Base-by-base conservation (phyloP, 2,329 filamentous ascomycete species). In the Fusarium sp. region DNA sequence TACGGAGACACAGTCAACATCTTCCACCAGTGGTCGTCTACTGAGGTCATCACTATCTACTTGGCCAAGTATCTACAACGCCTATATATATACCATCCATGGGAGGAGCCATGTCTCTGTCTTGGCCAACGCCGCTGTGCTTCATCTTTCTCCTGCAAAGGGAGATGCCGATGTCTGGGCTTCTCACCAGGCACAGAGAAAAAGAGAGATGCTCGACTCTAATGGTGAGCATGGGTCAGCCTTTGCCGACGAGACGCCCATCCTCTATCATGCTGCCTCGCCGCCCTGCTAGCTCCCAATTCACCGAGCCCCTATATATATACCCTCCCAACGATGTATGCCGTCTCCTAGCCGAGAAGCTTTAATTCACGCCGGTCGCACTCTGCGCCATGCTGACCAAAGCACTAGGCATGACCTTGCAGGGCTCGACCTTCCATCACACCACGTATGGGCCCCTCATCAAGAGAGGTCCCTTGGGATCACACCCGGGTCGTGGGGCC, bases 11-110 rank as follows among this genome's bases (percentile, higher is more conserved):
- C 7, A 3, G 38, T 10, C 7, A 4, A 4, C 0, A 11, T 44
- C 1, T 55, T 69, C 1, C 44, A 69, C 0, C 4, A 1, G 0
- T 69, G 66, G 66, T 4, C 2, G 0, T 5, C 29, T 6, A 49
- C 23, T 4, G 11, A 14, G 0, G n/a, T 29, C 13, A 58, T 46
- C 4, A 33, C 42, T 2, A n/a, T 49, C 10, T 5, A 31, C 7
- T 16, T 69, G 7, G 27, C 66, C 2, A 69, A 68, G 18, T 10
- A 18, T 2, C 4, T 69, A 3, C 14, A 31, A 31, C 10, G 29
- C 10, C 29, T 4, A 18, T 11, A 5, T 38, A 38, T 18, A 38
- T 9, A 36, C 7, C 34, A 36, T 4, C 34, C 6, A 7, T 4
- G 9, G 4, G 29, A 36, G 34, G n/a, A 36, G 34, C 4, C 14